Evolutionary conservation across 352 stramenopile species (phyloP).

Genomic region (Pythium pyrilobum): DNA sequence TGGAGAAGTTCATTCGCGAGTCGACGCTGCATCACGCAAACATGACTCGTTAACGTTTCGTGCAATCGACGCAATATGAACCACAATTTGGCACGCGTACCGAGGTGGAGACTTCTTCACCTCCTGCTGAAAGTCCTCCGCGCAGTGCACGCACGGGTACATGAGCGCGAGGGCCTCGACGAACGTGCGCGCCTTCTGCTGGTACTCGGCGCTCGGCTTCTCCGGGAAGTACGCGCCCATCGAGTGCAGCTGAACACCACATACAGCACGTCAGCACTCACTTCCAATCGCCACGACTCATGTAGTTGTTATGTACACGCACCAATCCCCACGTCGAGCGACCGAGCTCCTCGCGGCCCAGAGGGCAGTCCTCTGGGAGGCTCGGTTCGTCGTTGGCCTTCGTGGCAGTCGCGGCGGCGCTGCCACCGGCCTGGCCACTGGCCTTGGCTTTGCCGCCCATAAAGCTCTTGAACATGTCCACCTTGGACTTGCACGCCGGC

Average conservation of each 20-base stretch:
- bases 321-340: slow-evolving; percentile 87
- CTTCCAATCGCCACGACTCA: background rate
- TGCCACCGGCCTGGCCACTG: slow-evolving; percentile 10
- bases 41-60: background rate
- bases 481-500: slow-evolving; percentile 81
- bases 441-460: slow-evolving; percentile 35
- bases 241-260: slow-evolving; percentile 75
- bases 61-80: no score
- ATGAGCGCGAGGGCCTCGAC: slow-evolving; percentile 91
- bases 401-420: background rate
- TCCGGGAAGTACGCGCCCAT: slow-evolving; percentile 97
- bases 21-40: slow-evolving; percentile 54
- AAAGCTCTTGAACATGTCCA: slow-evolving; percentile 78
- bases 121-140: slow-evolving; percentile 93
- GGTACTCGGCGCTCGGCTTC: slow-evolving; percentile 86
- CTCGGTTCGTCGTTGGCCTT: slow-evolving; percentile 12
- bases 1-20: slow-evolving; percentile 89
- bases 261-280: background rate
- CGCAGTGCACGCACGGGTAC: slow-evolving; percentile 92
- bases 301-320: background rate
- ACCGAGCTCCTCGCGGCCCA: slow-evolving; percentile 84
- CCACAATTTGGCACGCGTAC: no score
- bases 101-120: slow-evolving; percentile 89
- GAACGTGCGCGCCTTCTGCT: slow-evolving; percentile 88
- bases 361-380: slow-evolving; percentile 61